phyloP scores from a whole-genome alignment of 495 filamentous ascomycete species.

The Neurospora sp. region DNA sequence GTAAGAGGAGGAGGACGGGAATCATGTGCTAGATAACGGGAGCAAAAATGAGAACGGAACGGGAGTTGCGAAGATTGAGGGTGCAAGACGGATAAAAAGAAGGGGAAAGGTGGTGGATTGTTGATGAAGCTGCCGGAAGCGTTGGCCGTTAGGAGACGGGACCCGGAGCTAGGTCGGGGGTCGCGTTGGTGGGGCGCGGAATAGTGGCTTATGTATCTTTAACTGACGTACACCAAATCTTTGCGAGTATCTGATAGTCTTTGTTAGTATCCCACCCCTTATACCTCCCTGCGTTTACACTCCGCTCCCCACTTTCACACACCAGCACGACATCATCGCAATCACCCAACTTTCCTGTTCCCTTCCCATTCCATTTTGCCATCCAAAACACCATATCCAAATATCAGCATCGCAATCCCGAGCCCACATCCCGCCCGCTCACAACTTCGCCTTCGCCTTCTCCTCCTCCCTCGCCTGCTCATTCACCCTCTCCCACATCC shows the following conservation, averaged over 20 bases:
- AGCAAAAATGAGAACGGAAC: neutral
- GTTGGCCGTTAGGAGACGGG: neutral
- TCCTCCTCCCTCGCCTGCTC: conserved; percentile 12
- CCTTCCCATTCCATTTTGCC: neutral
- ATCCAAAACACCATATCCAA: neutral
- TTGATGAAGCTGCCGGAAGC: neutral
- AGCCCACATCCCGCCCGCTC: neutral
- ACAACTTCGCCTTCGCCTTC: neutral
- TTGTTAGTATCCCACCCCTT: neutral
- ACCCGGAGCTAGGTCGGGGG: neutral
- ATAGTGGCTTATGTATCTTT: neutral
- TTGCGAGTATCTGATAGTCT: neutral
- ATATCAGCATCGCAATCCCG: neutral
- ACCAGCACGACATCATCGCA: neutral
- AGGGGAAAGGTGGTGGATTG: neutral
- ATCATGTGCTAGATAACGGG: neutral
- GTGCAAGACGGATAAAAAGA: neutral
- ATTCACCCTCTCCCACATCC: conserved; percentile 39
- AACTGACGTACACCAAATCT: neutral
- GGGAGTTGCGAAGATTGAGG: too few species aligned
- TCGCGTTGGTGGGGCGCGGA: neutral
- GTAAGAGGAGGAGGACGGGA: neutral
- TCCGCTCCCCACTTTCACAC: neutral
- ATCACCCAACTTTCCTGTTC: neutral
- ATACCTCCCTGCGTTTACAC: neutral